Conservation (phyloP, 2,329 filamentous ascomycete species). For the Phoma sp. region DNA sequence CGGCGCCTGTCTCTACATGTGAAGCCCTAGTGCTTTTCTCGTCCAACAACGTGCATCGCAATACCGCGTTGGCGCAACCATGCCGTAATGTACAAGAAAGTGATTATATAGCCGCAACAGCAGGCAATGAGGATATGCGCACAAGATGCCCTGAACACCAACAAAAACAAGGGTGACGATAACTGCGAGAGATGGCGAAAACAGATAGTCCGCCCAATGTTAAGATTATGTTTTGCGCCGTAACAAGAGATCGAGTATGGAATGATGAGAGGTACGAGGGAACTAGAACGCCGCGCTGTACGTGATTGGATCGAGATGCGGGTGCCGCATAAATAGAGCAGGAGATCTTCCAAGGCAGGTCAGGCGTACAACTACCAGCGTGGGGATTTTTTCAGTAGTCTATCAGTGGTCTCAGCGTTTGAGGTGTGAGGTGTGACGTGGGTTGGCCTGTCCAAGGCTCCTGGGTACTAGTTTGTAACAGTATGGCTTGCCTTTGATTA, state of each 20-base stretch:
- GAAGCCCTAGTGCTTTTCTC: slow-evolving; percentile 8
- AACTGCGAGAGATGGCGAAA: background rate
- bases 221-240: slow-evolving; percentile 1
- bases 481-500: background rate
- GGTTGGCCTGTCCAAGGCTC: background rate
- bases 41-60: background rate
- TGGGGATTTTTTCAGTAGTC: background rate
- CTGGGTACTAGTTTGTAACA: background rate
- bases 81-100: slow-evolving; percentile 18
- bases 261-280: slow-evolving; percentile 4
- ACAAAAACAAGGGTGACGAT: background rate
- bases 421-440: background rate
- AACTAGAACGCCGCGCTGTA: slow-evolving; percentile 18
- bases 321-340: background rate
- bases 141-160: slow-evolving; percentile 15
- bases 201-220: slow-evolving; percentile 10
- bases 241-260: slow-evolving; percentile 1
- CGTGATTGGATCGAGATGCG: slow-evolving; percentile 3
- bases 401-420: background rate
- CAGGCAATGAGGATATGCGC: slow-evolving; percentile 13
- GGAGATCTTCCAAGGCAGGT: background rate
- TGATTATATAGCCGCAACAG: slow-evolving; percentile 14
- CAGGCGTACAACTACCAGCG: background rate
- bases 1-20: background rate
- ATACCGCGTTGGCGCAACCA: background rate